Evolutionary conservation across 768 basidiomycete species (phyloP).

Genomic region (Kwoniella mangroviensis): DNA sequence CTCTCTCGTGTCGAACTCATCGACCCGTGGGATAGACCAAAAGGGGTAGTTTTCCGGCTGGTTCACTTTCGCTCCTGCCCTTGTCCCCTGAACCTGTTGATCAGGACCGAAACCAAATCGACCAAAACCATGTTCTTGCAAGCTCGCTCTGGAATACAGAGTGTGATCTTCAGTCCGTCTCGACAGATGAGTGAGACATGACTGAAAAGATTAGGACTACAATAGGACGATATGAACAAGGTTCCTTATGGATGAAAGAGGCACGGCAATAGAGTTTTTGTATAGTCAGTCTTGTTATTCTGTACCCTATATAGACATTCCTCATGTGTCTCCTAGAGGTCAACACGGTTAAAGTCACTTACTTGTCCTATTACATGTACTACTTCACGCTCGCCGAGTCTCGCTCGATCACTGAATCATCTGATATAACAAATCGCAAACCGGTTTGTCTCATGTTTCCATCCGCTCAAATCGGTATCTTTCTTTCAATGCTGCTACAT

Average conservation of each 20-base stretch:
- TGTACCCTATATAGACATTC: background rate
- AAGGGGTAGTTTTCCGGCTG: constrained; percentile 3
- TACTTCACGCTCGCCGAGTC: background rate
- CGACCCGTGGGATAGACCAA: background rate
- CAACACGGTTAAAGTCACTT: background rate
- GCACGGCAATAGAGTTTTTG: background rate
- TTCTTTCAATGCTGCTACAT: too few species aligned
- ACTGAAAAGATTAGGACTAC: background rate
- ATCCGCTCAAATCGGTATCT: background rate
- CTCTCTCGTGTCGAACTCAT: background rate
- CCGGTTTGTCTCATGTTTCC: background rate
- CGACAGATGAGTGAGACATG: background rate
- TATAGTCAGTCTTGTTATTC: background rate
- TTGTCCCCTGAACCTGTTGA: constrained; percentile 4
- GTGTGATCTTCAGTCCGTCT: background rate
- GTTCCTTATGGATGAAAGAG: background rate
- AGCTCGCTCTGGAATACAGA: background rate
- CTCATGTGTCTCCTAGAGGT: background rate
- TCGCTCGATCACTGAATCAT: background rate
- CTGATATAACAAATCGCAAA: background rate
- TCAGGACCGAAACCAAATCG: background rate
- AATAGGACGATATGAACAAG: background rate
- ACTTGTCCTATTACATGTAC: too few species aligned
- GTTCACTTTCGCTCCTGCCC: background rate
- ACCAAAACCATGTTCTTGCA: background rate